Evolutionary conservation across 371 early-diverging fungal genomes (phyloP), one percentile per base, ranked within the genome.

Genomic region (Rhizomucor pusillus): DNA sequence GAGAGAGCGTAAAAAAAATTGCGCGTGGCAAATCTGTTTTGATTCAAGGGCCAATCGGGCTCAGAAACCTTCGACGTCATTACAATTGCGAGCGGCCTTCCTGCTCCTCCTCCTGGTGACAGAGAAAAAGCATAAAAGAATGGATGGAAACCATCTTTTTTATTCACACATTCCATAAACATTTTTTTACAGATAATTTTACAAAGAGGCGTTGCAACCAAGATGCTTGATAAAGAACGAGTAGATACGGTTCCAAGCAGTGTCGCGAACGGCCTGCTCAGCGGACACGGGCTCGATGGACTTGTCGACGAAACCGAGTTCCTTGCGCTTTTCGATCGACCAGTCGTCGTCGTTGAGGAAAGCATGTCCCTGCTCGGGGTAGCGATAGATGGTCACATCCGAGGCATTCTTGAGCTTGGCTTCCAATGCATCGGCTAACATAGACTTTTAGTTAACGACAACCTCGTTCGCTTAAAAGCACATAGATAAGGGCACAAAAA

Each of bases 301-400:
- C 49, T 63, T 62, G 24, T 63, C 68, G 20, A 63, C 63, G 43
- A 75, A 63, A 1, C 64, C 69, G 5, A 72, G 46, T 25, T 60
- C 62, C 47, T 69, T 71, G 23, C 74, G 67, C 50, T 56, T 57
- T 9, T 68, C 54, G 14, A 65, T 50, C 39, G 59, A 54, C 69
- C 73, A 67, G 20, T 51, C 54, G 20, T 74, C 67, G 33, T 71
- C 70, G 59, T 78, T 78, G 64, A 78, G 60, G 56, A 80, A 80
- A 9, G 73, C 77, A 40, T 80, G 78, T 1, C 65, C 73, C 56
- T 65, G 62, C 5, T 62, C 48, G 51, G 56, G 62, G 58, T 73
- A 60, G 29, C 62, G 57, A 50, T 73, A 71, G 14, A 77, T 75
- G 25, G 41, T 54, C 9, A 73, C 73, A 35, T 68, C 62, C 22